Conservation (phyloP, 108 stramenopile genomes). For the Nitzschia sp. region DNA sequence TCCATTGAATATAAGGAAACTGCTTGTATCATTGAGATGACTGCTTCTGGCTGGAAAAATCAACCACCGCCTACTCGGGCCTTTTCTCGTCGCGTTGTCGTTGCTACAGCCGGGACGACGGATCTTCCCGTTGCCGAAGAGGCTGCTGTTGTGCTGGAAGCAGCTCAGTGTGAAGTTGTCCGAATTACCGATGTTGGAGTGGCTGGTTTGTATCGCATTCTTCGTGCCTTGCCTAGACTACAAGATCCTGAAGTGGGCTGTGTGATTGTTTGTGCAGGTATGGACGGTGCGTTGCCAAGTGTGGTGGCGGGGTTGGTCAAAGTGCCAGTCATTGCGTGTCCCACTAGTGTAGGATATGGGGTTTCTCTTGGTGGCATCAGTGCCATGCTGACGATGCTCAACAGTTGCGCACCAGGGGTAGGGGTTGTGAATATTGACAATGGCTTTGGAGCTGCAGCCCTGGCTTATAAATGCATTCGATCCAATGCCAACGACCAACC, state of each 20-base stretch:
- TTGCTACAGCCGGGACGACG: conserved; percentile 89
- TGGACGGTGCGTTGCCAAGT: conserved; percentile 94
- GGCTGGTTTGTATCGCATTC: conserved; percentile 92
- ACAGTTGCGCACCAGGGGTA: conserved; percentile 93
- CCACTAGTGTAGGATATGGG: conserved; percentile 94
- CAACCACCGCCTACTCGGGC: conserved; percentile 9
- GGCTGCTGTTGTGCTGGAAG: conserved; percentile 75
- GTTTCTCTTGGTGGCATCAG: conserved; percentile 87
- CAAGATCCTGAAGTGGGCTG: conserved; percentile 69
- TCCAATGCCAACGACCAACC: background rate
- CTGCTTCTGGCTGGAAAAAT: conserved; percentile 43
- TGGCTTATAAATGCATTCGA: conserved; percentile 76
- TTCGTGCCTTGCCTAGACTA: conserved; percentile 69
- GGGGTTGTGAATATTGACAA: conserved; percentile 96
- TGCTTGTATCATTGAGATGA: conserved; percentile 70
- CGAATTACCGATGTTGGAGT: conserved; percentile 94
- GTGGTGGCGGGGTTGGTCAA: conserved; percentile 92
- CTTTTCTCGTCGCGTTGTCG: conserved; percentile 47
- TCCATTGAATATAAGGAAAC: conserved; percentile 60
- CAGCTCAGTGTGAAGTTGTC: conserved; percentile 59
- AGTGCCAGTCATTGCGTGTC: conserved; percentile 92
- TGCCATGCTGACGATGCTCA: conserved; percentile 94
- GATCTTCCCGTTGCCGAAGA: conserved; percentile 90
- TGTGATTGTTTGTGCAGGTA: conserved; percentile 91
- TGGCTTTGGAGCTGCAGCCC: conserved; percentile 94